These are phyloP conservation scores for Castanea mollissima DNA, from an alignment of 306 rosid species.

Conservation along the genomic window DNA sequence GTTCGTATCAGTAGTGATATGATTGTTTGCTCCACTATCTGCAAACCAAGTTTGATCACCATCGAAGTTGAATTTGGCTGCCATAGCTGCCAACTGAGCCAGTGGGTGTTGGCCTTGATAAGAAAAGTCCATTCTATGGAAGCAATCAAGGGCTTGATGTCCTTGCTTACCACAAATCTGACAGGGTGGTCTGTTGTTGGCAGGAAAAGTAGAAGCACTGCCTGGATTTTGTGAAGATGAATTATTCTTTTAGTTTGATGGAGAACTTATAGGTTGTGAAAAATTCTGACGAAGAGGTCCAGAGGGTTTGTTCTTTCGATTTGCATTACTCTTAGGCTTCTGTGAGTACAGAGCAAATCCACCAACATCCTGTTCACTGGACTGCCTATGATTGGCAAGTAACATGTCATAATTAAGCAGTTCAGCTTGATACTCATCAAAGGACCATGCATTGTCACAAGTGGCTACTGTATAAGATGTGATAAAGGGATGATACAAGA, in stretches of 20 bases:
- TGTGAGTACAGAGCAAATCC: neutral
- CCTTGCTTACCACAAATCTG: neutral
- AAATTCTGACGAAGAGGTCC: no score
- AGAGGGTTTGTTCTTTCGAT: neutral
- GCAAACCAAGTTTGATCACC: neutral
- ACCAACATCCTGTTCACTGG: neutral
- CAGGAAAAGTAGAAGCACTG: neutral
- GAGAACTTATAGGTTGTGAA: neutral
- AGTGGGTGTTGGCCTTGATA: neutral
- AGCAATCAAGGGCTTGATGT: neutral
- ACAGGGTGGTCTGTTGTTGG: neutral
- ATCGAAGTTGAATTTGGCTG: neutral
- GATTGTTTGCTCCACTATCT: neutral
- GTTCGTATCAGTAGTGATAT: neutral
- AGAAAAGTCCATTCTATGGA: neutral
- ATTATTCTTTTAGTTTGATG: neutral
- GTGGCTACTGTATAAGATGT: neutral
- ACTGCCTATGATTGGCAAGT: neutral
- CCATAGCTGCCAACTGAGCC: neutral
- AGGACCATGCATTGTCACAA: neutral
- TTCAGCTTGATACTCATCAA: neutral
- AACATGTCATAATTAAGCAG: neutral
- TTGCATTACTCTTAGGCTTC: neutral
- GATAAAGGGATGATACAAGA: neutral
- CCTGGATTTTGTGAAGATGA: no score